These are phyloP conservation scores for Phytophthora sp. DNA, from an alignment of 352 stramenopile genomes.

Conservation along the genomic window DNA sequence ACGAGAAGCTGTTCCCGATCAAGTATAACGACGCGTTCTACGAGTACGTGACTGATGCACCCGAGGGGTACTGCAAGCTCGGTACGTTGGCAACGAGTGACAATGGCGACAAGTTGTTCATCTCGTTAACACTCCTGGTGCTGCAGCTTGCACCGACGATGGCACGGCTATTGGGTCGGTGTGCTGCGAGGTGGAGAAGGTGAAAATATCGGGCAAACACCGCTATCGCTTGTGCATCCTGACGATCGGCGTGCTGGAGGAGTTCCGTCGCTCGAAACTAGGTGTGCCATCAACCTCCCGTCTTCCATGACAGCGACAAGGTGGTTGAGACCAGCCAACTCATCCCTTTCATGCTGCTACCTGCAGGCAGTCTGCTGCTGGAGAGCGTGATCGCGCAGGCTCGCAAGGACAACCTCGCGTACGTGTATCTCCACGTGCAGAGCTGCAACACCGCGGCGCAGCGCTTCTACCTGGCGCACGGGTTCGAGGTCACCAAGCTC, in stretches of 20 bases:
- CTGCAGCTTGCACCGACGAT: slow-evolving; percentile 73
- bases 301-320: too few species aligned
- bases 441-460: slow-evolving; percentile 91
- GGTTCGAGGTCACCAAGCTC: slow-evolving; percentile 87
- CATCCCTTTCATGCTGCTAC: background rate
- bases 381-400: slow-evolving; percentile 49
- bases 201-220: slow-evolving; percentile 25
- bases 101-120: too few species aligned
- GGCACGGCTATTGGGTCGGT: slow-evolving; percentile 83
- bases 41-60: slow-evolving; percentile 77
- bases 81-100: slow-evolving; percentile 32
- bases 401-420: slow-evolving; percentile 39
- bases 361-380: slow-evolving; percentile 59
- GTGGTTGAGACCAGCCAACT: too few species aligned
- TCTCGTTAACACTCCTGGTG: background rate
- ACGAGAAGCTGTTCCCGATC: slow-evolving; percentile 91
- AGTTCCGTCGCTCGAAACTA: slow-evolving; percentile 75
- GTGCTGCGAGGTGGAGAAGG: slow-evolving; percentile 85
- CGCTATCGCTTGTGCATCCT: slow-evolving; percentile 77
- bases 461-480: slow-evolving; percentile 88
- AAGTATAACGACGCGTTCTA: slow-evolving; percentile 94
- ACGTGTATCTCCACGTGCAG: slow-evolving; percentile 93
- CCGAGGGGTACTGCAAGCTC: slow-evolving; percentile 59
- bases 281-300: slow-evolving; percentile 19
- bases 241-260: slow-evolving; percentile 91